Conservation (phyloP, 805 yeast species). For the Wickerhamia fluorescens region DNA sequence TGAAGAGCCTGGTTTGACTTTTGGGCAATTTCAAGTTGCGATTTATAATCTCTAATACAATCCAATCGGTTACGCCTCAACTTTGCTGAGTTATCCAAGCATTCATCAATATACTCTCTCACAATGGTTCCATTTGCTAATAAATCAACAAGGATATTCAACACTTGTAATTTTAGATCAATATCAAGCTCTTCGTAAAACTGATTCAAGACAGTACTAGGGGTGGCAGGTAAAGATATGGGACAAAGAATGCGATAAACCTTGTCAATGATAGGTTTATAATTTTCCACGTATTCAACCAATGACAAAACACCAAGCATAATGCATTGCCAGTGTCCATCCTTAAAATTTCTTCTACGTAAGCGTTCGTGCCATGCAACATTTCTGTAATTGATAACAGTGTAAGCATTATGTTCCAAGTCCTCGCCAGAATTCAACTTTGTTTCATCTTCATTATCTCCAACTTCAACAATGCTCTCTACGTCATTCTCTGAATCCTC, state of each 20-base stretch:
- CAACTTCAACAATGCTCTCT: slow-evolving; percentile 6
- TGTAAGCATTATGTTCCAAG: slow-evolving; percentile 40
- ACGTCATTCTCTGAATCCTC: slow-evolving; percentile 13
- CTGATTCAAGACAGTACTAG: slow-evolving; percentile 41
- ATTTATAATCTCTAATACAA: slow-evolving; percentile 52
- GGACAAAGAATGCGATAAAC: slow-evolving; percentile 57
- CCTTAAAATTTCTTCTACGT: slow-evolving; percentile 64
- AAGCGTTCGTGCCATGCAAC: slow-evolving; percentile 74
- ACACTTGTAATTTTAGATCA: slow-evolving; percentile 46
- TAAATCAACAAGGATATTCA: slow-evolving; percentile 60
- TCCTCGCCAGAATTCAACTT: slow-evolving; percentile 10
- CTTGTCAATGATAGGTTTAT: slow-evolving; percentile 40
- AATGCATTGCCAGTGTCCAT: slow-evolving; percentile 81
- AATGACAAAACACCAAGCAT: slow-evolving; percentile 65
- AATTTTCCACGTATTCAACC: slow-evolving; percentile 52
- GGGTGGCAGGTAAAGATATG: slow-evolving; percentile 39
- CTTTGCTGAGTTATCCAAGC: slow-evolving; percentile 55
- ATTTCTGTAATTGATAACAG: slow-evolving; percentile 49
- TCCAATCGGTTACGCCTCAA: slow-evolving; percentile 65
- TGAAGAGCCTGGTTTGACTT: slow-evolving; percentile 17
- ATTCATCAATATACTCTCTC: slow-evolving; percentile 57
- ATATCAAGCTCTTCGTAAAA: slow-evolving; percentile 50
- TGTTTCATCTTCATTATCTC: slow-evolving; percentile 14
- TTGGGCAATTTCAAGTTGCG: slow-evolving; percentile 44
- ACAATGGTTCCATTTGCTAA: slow-evolving; percentile 52